Evolutionary conservation across 1,139 yeast genomes (phyloP).

Genomic region (Blastobotrys elegans): DNA sequence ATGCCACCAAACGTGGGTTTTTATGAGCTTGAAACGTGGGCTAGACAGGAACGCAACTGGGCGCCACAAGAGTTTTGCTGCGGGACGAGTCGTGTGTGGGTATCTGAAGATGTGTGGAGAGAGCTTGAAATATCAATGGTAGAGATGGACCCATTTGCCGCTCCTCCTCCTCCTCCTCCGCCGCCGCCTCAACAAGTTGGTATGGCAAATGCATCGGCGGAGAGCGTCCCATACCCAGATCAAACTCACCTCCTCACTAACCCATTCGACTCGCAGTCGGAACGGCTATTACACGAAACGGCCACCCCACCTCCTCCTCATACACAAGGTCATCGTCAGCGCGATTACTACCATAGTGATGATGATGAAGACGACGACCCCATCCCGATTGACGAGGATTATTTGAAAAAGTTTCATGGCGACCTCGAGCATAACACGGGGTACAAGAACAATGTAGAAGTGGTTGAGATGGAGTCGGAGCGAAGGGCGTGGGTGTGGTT

Average conservation of each 20-base stretch:
- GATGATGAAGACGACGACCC: constrained; percentile 24
- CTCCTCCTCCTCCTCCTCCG: background rate
- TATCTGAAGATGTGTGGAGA: constrained; percentile 37
- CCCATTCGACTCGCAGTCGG: background rate
- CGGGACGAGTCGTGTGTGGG: constrained; percentile 36
- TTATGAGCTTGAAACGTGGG: constrained; percentile 36
- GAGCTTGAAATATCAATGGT: constrained; percentile 31
- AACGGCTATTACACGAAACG: background rate
- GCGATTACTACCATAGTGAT: constrained; percentile 13
- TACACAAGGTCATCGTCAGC: background rate
- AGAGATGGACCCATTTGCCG: background rate
- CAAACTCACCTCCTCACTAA: background rate
- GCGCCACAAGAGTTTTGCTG: constrained; percentile 33
- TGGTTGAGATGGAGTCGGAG: constrained; percentile 29
- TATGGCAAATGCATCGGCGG: background rate
- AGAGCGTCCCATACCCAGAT: background rate
- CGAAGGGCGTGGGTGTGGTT: constrained; percentile 37
- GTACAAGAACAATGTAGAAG: constrained; percentile 21
- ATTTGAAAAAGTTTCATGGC: constrained; percentile 24
- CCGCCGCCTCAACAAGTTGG: background rate
- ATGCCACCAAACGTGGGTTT: constrained; percentile 33
- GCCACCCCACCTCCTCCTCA: background rate
- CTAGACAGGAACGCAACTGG: constrained; percentile 33
- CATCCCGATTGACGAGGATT: constrained; percentile 26
- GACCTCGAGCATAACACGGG: constrained; percentile 26